Evolutionary conservation across 768 basidiomycete species (phyloP).

Genomic region (Boletus subcaerulescens): DNA sequence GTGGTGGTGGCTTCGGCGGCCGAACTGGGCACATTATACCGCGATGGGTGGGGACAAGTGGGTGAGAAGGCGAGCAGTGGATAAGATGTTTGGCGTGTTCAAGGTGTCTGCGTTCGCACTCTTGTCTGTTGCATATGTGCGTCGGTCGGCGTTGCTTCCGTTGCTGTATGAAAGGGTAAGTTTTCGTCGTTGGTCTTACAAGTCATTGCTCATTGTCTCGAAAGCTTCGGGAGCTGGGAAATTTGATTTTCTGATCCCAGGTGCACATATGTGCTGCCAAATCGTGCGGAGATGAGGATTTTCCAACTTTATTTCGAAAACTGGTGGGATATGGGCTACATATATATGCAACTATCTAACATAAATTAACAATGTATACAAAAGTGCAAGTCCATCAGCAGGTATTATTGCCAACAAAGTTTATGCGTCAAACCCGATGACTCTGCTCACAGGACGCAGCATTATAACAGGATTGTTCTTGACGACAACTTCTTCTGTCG

Average conservation of each 20-base stretch:
- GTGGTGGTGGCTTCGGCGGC: slow-evolving; percentile 36
- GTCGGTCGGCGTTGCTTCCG: slow-evolving; percentile 4
- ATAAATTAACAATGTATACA: slow-evolving; percentile 20
- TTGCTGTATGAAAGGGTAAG: slow-evolving; percentile 3
- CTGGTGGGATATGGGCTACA: slow-evolving; percentile 5
- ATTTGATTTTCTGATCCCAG: background rate
- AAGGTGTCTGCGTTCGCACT: slow-evolving; percentile 1
- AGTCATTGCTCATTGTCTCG: background rate
- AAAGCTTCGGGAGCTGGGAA: background rate
- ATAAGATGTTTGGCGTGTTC: background rate
- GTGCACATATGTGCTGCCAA: background rate
- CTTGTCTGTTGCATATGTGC: slow-evolving; percentile 6
- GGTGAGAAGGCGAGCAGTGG: slow-evolving; percentile 14
- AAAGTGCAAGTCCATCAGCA: background rate
- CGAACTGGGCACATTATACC: slow-evolving; percentile 35
- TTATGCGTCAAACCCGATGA: slow-evolving; percentile 52
- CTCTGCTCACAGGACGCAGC: slow-evolving; percentile 54
- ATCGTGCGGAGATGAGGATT: background rate
- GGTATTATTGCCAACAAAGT: background rate
- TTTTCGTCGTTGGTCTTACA: background rate
- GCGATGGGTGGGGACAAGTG: slow-evolving; percentile 40
- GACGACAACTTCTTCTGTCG: slow-evolving; percentile 37
- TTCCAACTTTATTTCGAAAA: too few relatives aligned
- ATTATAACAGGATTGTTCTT: slow-evolving; percentile 53
- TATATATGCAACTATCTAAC: slow-evolving; percentile 12